These are phyloP conservation scores for Keqinozyma sinolaborantium DNA, from an alignment of 1,139 yeast species.

Conservation along the genomic window DNA sequence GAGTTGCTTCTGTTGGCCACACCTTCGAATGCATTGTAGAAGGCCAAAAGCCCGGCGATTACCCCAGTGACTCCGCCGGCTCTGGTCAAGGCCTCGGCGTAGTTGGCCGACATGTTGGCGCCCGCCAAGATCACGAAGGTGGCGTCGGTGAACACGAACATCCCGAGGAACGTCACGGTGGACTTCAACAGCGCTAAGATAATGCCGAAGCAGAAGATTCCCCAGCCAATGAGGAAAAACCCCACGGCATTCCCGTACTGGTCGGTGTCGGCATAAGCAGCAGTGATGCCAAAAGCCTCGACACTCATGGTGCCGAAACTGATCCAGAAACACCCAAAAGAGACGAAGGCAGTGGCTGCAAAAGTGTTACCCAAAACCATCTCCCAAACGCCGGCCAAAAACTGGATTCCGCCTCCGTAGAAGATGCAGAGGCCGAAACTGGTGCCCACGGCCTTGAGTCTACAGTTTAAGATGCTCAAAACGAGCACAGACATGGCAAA, in stretches of 20 bases:
- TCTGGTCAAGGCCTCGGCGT: constrained; percentile 26
- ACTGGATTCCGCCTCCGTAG: constrained; percentile 41
- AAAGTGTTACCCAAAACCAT: constrained; percentile 29
- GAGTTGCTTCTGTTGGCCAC: constrained; percentile 23
- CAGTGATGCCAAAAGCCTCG: constrained; percentile 45
- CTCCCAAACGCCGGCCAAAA: constrained; percentile 49
- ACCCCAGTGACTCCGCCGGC: constrained; percentile 77
- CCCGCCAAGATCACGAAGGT: constrained; percentile 34
- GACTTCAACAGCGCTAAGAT: constrained; percentile 35
- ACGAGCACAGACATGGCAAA: constrained; percentile 45
- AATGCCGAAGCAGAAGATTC: constrained; percentile 34
- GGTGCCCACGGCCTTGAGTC: constrained; percentile 27
- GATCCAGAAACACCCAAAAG: constrained; percentile 37
- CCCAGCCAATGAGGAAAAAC: constrained; percentile 36
- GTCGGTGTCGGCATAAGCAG: constrained; percentile 44
- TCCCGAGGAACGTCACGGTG: constrained; percentile 26
- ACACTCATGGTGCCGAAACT: constrained; percentile 29
- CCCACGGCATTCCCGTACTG: constrained; percentile 30
- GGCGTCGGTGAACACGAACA: constrained; percentile 29
- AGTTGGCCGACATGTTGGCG: constrained; percentile 28
- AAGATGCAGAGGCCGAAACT: constrained; percentile 39
- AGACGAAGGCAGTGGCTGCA: constrained; percentile 30
- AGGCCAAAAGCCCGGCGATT: constrained; percentile 64
- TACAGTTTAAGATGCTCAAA: constrained; percentile 32
- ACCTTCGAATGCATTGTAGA: constrained; percentile 54